Percentiles rank a stretch among this genome's conserved stretches.
Conservation (phyloP, 2,329 filamentous ascomycete genomes). For the Aureobasidium lini region DNA sequence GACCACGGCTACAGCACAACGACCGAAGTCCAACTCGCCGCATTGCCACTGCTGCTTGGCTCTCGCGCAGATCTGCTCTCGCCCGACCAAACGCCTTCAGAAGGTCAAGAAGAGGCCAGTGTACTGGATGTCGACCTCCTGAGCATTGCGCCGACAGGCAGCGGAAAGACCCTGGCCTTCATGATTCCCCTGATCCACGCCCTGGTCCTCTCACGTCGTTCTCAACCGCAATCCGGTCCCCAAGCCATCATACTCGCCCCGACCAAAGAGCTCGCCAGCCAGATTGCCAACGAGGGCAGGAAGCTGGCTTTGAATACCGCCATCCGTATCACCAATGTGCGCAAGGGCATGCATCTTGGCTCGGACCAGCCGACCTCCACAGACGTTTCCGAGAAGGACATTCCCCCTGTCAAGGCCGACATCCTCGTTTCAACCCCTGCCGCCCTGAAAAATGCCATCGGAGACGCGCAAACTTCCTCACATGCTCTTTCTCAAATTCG, state of each 20-base stretch:
- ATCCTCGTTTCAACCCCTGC: slow-evolving; percentile 76
- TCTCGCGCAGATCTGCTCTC: background rate
- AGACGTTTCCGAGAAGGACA: slow-evolving; percentile 36
- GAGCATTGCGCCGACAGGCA: slow-evolving; percentile 87
- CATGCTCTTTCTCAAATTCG: slow-evolving; percentile 49
- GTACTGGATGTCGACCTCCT: slow-evolving; percentile 58
- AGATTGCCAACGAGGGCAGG: slow-evolving; percentile 61
- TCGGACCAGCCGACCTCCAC: slow-evolving; percentile 20
- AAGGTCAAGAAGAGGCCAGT: slow-evolving; percentile 21
- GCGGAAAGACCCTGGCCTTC: slow-evolving; percentile 92
- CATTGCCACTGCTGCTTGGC: slow-evolving; percentile 66
- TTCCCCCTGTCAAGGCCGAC: slow-evolving; percentile 43
- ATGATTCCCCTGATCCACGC: slow-evolving; percentile 78
- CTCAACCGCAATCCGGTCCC: slow-evolving; percentile 17
- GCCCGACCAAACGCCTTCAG: slow-evolving; percentile 33
- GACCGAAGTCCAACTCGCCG: slow-evolving; percentile 88
- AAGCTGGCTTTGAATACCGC: slow-evolving; percentile 73
- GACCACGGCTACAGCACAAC: slow-evolving; percentile 81
- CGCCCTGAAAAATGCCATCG: slow-evolving; percentile 61
- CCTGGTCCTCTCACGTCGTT: slow-evolving; percentile 38
- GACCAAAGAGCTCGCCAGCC: slow-evolving; percentile 43
- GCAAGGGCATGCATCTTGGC: slow-evolving; percentile 69
- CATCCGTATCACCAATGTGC: slow-evolving; percentile 72
- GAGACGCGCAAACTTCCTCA: slow-evolving; percentile 44
- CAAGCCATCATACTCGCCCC: slow-evolving; percentile 41